Evolutionary conservation across 78 protist genomes (phyloP).

Genomic region (Anaeramoeba flamelloides): DNA sequence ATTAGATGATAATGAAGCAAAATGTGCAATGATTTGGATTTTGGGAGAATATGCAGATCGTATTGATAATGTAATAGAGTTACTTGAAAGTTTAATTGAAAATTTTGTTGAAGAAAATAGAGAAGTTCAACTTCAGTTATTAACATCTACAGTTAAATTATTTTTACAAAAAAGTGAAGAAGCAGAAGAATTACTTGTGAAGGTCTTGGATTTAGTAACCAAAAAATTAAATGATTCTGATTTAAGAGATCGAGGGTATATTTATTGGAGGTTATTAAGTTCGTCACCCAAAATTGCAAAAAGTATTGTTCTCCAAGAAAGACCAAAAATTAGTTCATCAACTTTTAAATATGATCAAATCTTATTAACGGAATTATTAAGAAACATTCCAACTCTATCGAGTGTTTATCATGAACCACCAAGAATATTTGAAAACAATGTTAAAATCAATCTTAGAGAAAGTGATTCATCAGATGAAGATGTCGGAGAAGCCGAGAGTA

Average conservation of each 20-base stretch:
- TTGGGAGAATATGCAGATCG: constrained; percentile 22
- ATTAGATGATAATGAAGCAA: constrained; percentile 9
- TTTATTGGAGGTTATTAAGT: constrained; percentile 13
- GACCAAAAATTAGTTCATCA: too few relatives aligned
- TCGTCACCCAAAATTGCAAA: not conserved
- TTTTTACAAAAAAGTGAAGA: not conserved
- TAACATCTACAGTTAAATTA: constrained; percentile 11
- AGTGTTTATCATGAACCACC: constrained; percentile 86
- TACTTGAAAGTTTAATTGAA: constrained; percentile 4
- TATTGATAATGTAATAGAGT: constrained; percentile 3
- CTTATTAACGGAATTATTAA: constrained; percentile 66
- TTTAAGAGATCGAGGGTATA: constrained; percentile 9
- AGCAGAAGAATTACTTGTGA: not conserved
- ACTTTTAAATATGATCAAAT: too few relatives aligned
- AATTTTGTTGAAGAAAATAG: not conserved
- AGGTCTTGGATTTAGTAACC: not conserved
- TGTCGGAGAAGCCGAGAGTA: too few relatives aligned
- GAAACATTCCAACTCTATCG: constrained; percentile 65
- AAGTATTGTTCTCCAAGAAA: too few relatives aligned
- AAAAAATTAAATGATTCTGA: constrained; percentile 9
- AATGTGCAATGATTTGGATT: constrained; percentile 26
- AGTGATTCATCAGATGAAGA: too few relatives aligned
- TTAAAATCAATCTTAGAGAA: too few relatives aligned
- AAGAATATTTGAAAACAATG: too few relatives aligned
- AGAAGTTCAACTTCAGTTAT: not conserved